phyloP scores from a whole-genome alignment of 495 filamentous ascomycete genomes.

The Aspergillus cristatus region DNA sequence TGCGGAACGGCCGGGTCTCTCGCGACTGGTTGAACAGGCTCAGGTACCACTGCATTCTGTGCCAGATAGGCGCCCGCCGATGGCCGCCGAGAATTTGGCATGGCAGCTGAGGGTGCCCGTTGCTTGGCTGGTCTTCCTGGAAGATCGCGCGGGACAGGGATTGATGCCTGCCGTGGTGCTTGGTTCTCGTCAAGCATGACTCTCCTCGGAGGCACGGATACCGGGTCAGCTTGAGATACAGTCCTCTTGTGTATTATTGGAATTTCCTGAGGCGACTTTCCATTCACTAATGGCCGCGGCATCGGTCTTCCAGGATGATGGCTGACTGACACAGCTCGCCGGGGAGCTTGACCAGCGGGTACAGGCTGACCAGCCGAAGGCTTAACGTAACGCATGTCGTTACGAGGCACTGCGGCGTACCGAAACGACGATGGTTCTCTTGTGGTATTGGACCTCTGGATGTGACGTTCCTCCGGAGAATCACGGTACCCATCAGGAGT shows the following conservation, averaged over 20 bases:
- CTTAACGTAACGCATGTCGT: constrained; percentile 12
- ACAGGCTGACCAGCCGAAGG: constrained; percentile 4
- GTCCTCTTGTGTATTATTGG: background rate
- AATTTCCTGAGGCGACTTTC: constrained; percentile 4
- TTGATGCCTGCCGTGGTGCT: background rate
- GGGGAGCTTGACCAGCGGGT: constrained; percentile 18
- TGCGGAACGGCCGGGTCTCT: background rate
- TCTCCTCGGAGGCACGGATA: background rate
- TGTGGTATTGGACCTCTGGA: no score
- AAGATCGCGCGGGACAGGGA: background rate
- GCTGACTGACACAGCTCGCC: constrained; percentile 24
- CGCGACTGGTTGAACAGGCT: no score
- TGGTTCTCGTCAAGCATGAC: background rate
- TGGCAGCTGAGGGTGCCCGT: background rate
- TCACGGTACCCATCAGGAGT: no score
- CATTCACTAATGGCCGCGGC: constrained; percentile 9
- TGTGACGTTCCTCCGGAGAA: no score
- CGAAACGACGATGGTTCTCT: constrained; percentile 11
- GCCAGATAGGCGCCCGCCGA: no score
- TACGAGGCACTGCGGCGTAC: constrained; percentile 5
- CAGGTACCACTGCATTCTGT: no score
- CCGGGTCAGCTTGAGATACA: background rate
- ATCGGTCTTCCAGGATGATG: constrained; percentile 6
- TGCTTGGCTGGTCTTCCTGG: background rate
- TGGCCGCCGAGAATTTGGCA: background rate